These are phyloP conservation scores for Wallacemonas sp. DNA, from an alignment of 208 protist species.

Conservation along the genomic window DNA sequence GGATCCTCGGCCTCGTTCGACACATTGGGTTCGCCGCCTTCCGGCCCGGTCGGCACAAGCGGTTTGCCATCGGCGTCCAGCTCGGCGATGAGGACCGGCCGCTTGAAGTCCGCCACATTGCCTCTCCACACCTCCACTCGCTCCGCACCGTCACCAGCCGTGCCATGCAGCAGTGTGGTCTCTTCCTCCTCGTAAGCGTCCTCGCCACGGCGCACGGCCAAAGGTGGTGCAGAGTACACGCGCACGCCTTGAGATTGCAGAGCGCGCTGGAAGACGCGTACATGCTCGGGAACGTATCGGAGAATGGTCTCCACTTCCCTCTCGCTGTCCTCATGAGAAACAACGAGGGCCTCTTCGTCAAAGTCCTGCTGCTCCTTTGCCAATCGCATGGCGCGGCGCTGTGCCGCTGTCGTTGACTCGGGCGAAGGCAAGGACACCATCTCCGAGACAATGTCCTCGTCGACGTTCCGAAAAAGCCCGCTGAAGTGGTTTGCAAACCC, in stretches of 20 bases:
- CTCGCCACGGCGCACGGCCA: not conserved
- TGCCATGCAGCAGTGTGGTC: conserved; percentile 27
- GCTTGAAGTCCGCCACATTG: conserved; percentile 76
- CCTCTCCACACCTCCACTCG: conserved; percentile 67
- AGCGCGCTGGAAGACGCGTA: conserved; percentile 43
- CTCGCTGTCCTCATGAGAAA: conserved; percentile 68
- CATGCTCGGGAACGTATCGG: conserved; percentile 62
- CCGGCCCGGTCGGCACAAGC: not conserved
- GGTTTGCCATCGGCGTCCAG: conserved; percentile 8
- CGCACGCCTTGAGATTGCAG: conserved; percentile 27
- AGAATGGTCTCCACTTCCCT: conserved; percentile 66
- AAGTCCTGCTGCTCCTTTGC: conserved; percentile 52
- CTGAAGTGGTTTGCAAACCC: conserved; percentile 83
- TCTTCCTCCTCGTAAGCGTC: conserved; percentile 6
- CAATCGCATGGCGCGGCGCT: conserved; percentile 52
- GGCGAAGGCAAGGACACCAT: conserved; percentile 54
- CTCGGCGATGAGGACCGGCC: conserved; percentile 55
- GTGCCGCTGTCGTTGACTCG: conserved; percentile 40
- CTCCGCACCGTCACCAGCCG: conserved; percentile 2
- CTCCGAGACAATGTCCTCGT: conserved; percentile 57
- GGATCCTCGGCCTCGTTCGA: not conserved
- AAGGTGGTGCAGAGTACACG: not conserved
- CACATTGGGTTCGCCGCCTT: no score
- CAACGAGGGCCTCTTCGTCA: conserved; percentile 64
- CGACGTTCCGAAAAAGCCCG: conserved; percentile 60